phyloP scores from a whole-genome alignment of 2,329 filamentous ascomycete species.

The Chrysoporthe austroafricana region DNA sequence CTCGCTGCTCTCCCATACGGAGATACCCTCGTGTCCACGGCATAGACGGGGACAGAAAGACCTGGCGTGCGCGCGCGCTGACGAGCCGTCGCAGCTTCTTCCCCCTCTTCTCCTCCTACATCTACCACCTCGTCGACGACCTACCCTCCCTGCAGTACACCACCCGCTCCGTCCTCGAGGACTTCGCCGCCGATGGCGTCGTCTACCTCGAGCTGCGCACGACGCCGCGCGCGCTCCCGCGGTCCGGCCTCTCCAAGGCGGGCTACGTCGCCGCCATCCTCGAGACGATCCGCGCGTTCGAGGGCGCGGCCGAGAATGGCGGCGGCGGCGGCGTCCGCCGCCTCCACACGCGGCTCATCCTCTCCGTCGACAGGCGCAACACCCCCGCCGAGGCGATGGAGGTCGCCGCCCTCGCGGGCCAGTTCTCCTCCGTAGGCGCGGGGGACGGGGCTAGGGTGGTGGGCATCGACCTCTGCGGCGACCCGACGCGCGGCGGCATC shows the following conservation, averaged over 20 bases:
- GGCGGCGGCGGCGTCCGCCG: constrained; percentile 31
- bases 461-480: constrained; percentile 78
- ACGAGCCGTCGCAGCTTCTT: constrained; percentile 63
- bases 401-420: constrained; percentile 65
- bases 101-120: constrained; percentile 76
- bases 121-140: constrained; percentile 75
- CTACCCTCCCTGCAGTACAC: constrained; percentile 61
- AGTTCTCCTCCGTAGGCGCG: constrained; percentile 40
- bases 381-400: constrained; percentile 62
- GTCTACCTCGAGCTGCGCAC: constrained; percentile 80
- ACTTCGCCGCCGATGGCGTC: constrained; percentile 73
- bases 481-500: constrained; percentile 68
- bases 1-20: no score
- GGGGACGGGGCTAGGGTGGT: constrained; percentile 59
- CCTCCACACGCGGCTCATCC: constrained; percentile 68
- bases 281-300: constrained; percentile 60
- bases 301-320: constrained; percentile 32
- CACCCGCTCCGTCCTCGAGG: constrained; percentile 65
- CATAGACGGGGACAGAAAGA: no score
- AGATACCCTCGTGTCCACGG: no score
- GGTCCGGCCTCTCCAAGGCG: constrained; percentile 55
- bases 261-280: constrained; percentile 71
- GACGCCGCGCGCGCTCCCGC: constrained; percentile 68
- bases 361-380: constrained; percentile 74
- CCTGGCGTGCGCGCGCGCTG: not conserved